Evolutionary conservation across 768 basidiomycete species (phyloP).

Genomic region (Suillus hirtellus): DNA sequence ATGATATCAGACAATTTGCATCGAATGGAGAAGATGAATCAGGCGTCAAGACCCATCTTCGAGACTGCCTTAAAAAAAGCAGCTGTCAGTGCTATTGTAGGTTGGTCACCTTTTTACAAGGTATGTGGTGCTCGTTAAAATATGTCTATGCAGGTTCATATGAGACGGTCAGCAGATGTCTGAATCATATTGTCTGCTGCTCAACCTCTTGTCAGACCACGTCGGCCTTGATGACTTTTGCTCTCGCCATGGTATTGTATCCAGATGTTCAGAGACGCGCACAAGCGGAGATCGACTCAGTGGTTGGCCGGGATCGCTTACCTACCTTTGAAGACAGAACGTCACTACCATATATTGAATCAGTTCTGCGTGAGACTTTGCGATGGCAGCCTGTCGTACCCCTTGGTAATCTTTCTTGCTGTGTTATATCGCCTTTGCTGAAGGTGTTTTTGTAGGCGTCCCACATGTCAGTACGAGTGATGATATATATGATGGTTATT

Average conservation of each 20-base stretch:
- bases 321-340: too few species aligned
- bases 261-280: slow-evolving; percentile 18
- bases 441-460: too few species aligned
- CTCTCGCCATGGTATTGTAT: slow-evolving; percentile 7
- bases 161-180: slow-evolving; percentile 18
- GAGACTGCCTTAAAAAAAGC: slow-evolving; percentile 13
- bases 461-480: too few species aligned
- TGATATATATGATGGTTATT: too few species aligned
- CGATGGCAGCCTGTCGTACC: too few species aligned
- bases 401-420: too few species aligned
- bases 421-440: too few species aligned
- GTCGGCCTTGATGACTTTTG: background rate
- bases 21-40: slow-evolving; percentile 18
- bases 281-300: slow-evolving; percentile 19
- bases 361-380: too few species aligned
- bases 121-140: background rate
- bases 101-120: slow-evolving; percentile 8
- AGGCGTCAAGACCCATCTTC: slow-evolving; percentile 2
- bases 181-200: background rate
- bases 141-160: slow-evolving; percentile 17
- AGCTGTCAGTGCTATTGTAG: slow-evolving; percentile 14
- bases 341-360: too few species aligned
- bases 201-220: background rate
- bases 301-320: background rate
- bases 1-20: slow-evolving; percentile 18